Evolutionary conservation across 2,329 filamentous ascomycete genomes (phyloP).

Genomic region (Lojkania enalia): DNA sequence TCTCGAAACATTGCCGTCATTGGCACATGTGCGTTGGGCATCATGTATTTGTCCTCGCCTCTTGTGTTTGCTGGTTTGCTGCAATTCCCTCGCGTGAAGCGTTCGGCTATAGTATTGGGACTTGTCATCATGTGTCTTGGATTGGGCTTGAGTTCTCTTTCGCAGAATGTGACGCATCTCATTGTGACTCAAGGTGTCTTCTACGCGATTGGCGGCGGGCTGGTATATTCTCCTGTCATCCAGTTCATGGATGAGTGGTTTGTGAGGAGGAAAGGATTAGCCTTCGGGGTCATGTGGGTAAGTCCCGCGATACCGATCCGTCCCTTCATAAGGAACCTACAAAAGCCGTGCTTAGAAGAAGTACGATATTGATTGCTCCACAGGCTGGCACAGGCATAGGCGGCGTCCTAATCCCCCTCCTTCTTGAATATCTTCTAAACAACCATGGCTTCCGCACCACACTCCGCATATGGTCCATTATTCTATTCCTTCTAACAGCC

Average conservation of each 20-base stretch:
- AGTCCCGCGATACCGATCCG: slow-evolving; percentile 19
- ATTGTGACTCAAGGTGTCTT: slow-evolving; percentile 64
- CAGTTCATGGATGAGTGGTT: slow-evolving; percentile 67
- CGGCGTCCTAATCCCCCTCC: slow-evolving; percentile 50
- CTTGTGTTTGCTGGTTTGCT: slow-evolving; percentile 43
- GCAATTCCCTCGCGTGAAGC: slow-evolving; percentile 36
- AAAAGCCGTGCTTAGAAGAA: slow-evolving; percentile 26
- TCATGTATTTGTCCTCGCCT: slow-evolving; percentile 51
- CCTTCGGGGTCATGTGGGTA: slow-evolving; percentile 67
- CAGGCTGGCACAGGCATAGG: slow-evolving; percentile 44
- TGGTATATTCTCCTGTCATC: slow-evolving; percentile 61
- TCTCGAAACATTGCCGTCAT: slow-evolving; percentile 52
- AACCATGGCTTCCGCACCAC: slow-evolving; percentile 48
- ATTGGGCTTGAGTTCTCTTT: slow-evolving; percentile 53
- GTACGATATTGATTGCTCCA: neutral
- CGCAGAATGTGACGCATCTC: slow-evolving; percentile 56
- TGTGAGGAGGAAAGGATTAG: slow-evolving; percentile 59
- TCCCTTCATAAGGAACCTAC: neutral
- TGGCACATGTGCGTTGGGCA: slow-evolving; percentile 64
- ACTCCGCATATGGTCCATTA: slow-evolving; percentile 44
- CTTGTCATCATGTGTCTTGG: slow-evolving; percentile 41
- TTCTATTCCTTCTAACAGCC: slow-evolving; percentile 32
- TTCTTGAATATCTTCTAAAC: slow-evolving; percentile 46
- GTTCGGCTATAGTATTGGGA: slow-evolving; percentile 38
- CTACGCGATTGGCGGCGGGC: slow-evolving; percentile 61